A percentile compares a stretch with the other conserved stretches of the same genome.
Conservation (phyloP, 2,329 filamentous ascomycete genomes). For the Passalora sequoiae region DNA sequence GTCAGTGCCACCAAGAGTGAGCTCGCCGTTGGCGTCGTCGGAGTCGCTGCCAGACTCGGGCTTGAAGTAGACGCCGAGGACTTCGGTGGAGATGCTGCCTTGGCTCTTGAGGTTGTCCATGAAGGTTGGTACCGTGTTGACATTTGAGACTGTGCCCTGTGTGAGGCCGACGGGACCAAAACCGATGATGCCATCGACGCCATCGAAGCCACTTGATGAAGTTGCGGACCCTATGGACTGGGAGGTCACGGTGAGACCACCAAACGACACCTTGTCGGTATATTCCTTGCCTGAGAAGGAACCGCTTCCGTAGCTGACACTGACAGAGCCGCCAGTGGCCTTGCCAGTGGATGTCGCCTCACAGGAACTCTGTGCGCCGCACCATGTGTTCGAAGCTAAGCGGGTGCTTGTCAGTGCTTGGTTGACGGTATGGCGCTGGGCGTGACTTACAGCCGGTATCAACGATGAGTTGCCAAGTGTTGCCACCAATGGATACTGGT, state of each 20-base stretch:
- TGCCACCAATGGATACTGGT: conserved; percentile 15
- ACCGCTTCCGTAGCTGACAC: conserved; percentile 19
- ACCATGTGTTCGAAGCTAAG: conserved; percentile 22
- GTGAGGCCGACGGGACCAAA: conserved; percentile 20
- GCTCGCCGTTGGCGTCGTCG: conserved; percentile 18
- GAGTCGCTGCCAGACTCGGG: conserved; percentile 20
- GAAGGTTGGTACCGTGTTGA: conserved; percentile 21
- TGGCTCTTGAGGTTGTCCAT: conserved; percentile 22
- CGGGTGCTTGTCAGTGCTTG: conserved; percentile 4
- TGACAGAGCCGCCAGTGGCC: conserved; percentile 15
- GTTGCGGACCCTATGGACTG: conserved; percentile 18
- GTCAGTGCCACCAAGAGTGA: conserved; percentile 44
- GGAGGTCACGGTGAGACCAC: conserved; percentile 14
- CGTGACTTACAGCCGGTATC: conserved; percentile 19
- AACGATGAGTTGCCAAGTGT: conserved; percentile 17
- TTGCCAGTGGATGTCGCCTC: conserved; percentile 17
- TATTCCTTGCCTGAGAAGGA: conserved; percentile 20
- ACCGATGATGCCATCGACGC: conserved; percentile 20
- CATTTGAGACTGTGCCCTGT: conserved; percentile 18
- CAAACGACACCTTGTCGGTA: conserved; percentile 17
- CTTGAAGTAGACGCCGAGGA: conserved; percentile 22
- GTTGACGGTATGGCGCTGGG: background rate
- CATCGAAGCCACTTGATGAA: conserved; percentile 12
- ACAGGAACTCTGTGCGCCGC: conserved; percentile 18
- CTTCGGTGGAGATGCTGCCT: conserved; percentile 18